Conservation (phyloP, 768 basidiomycete genomes). For the Agaricus subrufescens region DNA sequence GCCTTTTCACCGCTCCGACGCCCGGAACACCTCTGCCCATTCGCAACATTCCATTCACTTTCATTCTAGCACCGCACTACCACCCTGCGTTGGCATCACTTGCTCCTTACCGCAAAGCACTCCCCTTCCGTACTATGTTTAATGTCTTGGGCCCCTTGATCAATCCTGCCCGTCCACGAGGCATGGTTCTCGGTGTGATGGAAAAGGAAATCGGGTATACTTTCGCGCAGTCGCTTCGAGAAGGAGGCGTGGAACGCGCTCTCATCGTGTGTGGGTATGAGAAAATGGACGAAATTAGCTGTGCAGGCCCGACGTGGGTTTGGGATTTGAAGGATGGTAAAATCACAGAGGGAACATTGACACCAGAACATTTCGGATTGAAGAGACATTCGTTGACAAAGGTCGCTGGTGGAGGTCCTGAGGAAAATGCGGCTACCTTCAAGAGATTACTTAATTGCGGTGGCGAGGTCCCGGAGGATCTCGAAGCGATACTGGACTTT, state of each 20-base stretch:
- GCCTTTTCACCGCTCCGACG: constrained; percentile 64
- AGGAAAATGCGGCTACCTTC: constrained; percentile 79
- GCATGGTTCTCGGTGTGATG: constrained; percentile 91
- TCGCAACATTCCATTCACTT: constrained; percentile 74
- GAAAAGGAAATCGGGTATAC: constrained; percentile 74
- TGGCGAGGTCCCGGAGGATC: constrained; percentile 43
- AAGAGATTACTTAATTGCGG: constrained; percentile 57
- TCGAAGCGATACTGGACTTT: constrained; percentile 75
- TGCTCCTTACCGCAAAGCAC: constrained; percentile 76
- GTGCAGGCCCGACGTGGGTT: constrained; percentile 81
- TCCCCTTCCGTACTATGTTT: constrained; percentile 96
- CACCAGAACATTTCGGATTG: constrained; percentile 77
- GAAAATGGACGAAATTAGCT: constrained; percentile 91
- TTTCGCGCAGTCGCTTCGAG: constrained; percentile 70
- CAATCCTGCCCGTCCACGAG: constrained; percentile 81
- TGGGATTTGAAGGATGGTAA: constrained; percentile 73
- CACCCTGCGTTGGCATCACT: constrained; percentile 82
- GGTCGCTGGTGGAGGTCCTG: constrained; percentile 71
- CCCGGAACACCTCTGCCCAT: constrained; percentile 55
- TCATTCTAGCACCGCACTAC: constrained; percentile 92
- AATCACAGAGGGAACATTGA: constrained; percentile 59
- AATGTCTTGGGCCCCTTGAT: constrained; percentile 92
- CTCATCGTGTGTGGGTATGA: constrained; percentile 93
- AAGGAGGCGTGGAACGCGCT: constrained; percentile 76
- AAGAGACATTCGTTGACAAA: constrained; percentile 58